phyloP scores from a whole-genome alignment of 371 early-diverging fungal genomes.

The Apophysomyces ossiformis region DNA sequence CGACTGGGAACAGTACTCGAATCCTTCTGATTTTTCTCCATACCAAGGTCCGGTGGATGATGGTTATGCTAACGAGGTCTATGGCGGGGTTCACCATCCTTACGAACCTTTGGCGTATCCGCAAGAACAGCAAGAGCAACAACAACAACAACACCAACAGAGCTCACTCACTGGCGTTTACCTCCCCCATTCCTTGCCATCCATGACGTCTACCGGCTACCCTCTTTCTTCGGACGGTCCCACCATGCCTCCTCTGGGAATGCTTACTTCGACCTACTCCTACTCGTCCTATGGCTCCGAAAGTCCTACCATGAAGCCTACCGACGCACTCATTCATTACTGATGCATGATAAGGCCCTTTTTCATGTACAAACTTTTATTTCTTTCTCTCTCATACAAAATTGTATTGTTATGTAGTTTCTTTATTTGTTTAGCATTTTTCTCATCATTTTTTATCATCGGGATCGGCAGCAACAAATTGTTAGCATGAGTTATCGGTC shows the following conservation, averaged over 20 bases:
- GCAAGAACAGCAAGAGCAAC: background rate
- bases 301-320: constrained; percentile 24
- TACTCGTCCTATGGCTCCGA: constrained; percentile 11
- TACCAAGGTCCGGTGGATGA: constrained; percentile 6
- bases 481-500: constrained; percentile 12
- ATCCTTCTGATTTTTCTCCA: constrained; percentile 8
- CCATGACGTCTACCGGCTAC: constrained; percentile 14
- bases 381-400: constrained; percentile 10
- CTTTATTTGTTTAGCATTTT: constrained; percentile 16
- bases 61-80: background rate
- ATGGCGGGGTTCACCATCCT: background rate
- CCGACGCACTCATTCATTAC: constrained; percentile 28
- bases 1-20: constrained; percentile 8
- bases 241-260: constrained; percentile 5
- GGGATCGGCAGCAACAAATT: constrained; percentile 11
- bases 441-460: constrained; percentile 12
- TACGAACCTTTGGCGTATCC: constrained; percentile 4
- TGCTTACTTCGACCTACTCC: constrained; percentile 4
- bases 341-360: constrained; percentile 11
- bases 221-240: constrained; percentile 8
- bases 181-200: constrained; percentile 9
- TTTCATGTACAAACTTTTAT: constrained; percentile 14
- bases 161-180: background rate
- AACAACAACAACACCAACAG: background rate
- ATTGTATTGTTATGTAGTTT: constrained; percentile 15